Base-by-base conservation (phyloP, 163 green algal species). In the Volvox carteri region DNA sequence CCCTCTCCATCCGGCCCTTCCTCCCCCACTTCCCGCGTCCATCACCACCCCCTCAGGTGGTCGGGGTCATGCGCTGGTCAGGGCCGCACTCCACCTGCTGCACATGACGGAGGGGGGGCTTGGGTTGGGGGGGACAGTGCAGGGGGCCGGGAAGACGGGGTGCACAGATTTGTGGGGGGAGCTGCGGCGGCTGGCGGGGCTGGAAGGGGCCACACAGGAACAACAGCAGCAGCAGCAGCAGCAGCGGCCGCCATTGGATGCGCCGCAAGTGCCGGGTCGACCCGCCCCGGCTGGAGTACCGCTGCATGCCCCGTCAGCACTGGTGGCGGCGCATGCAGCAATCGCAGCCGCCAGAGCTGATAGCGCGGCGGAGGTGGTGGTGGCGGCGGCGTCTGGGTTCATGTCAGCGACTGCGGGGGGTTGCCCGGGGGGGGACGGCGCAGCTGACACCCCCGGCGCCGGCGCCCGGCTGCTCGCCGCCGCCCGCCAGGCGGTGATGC, bases 21-120 rank as follows among this genome's bases (percentile, higher is more conserved):
- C 73, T 28, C 46, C 7, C 73, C 44, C 0, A n/a, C n/a, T n/a
- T n/a, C n/a, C n/a, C n/a, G n/a, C n/a, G n/a, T n/a, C n/a, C n/a
- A n/a, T n/a, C n/a, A n/a, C n/a, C n/a, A n/a, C n/a, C n/a, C 39
- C 25, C 28, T 1, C 58, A 86, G 78, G 58, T n/a, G 60, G 78
- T 41, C 2, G 21, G 11, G 78, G 78, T 4, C 28, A 14, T 14
- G 0, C 5, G 2, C 28, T 77, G 58, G 19, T 77, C 5, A 46
- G 1, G 18, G 78, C 78, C 4, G 78, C 78, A 1, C 78, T 86
- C 19, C 41, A 23, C 1, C 60, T 86, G 78, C 25, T 76, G 28
- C 60, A 60, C 4, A 23, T 86, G 18, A 8, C 52, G 1, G 35
- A 12, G 0, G 48, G 25, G 33, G 52, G 28, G 23, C 30, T 28